phyloP scores from a whole-genome alignment of 2,329 filamentous ascomycete species.

The Reticulascus tulasneorum region DNA sequence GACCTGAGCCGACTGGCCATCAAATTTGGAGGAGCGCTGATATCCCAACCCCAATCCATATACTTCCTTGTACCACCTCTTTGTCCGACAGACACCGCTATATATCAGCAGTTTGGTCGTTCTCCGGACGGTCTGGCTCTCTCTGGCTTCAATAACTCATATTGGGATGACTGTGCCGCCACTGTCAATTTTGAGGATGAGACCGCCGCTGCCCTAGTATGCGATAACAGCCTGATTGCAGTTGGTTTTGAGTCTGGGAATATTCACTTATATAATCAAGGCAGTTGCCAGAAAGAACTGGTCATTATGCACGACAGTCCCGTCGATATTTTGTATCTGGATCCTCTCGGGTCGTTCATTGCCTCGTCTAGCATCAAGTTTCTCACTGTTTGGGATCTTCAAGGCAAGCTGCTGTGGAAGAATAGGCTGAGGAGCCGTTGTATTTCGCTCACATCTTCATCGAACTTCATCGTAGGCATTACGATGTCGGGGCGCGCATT shows the following conservation, averaged over 20 bases:
- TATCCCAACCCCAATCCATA: conserved; percentile 25
- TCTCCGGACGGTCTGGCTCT: conserved; percentile 10
- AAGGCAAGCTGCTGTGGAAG: conserved; percentile 13
- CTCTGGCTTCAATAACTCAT: conserved; percentile 6
- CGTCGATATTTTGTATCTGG: conserved; percentile 12
- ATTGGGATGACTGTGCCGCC: conserved; percentile 19
- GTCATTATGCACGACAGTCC: conserved; percentile 2
- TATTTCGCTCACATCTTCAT: conserved; percentile 7
- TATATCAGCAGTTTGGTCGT: conserved; percentile 13
- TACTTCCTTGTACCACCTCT: conserved; percentile 29
- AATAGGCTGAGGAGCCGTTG: conserved; percentile 11
- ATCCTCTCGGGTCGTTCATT: background rate
- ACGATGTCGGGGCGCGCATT: conserved; percentile 11
- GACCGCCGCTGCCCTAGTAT: conserved; percentile 7
- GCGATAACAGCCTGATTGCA: conserved; percentile 12
- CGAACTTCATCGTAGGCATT: conserved; percentile 5
- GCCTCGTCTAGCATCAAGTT: conserved; percentile 7
- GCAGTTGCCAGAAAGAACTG: conserved; percentile 10
- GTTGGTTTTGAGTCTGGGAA: conserved; percentile 15
- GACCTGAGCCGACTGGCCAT: conserved; percentile 26
- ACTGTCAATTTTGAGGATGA: conserved; percentile 12
- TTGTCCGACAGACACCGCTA: conserved; percentile 21
- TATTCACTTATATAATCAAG: conserved; percentile 11
- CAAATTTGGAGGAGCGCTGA: conserved; percentile 25
- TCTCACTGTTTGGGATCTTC: conserved; percentile 9